Base-by-base conservation (phyloP, 163 green algal genomes). In the Chloromonas sp. region DNA sequence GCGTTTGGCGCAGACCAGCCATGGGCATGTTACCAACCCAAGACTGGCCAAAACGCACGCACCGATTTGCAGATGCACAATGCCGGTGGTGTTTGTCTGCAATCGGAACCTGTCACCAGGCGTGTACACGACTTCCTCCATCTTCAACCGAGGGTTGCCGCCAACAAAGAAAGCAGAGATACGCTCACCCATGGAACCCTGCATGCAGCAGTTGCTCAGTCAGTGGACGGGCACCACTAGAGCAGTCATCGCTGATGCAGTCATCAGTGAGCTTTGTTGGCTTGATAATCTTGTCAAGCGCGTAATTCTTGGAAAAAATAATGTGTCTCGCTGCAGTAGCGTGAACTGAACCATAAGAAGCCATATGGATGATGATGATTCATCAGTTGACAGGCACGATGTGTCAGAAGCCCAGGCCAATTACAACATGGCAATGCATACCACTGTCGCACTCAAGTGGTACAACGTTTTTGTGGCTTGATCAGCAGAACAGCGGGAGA, bases 61-160 rank as follows among this genome's bases (percentile, higher is more conserved):
- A 90, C 88, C 87, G 59, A 95, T 82, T 36, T 93, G 83, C 66
- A 97, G 60, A 83, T 95, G 89, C 58, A 97, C 90, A 0, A 92
- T n/a, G n/a, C 94, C 94, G 5, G 71, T 86, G 1, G 91, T 83
- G 5, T 86, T 79, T 2, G 94, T 97, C 36, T 94, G 88, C 78
- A 97, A 86, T 58, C 94, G 86, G 86, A 95, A 97, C n/a, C 94
- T 78, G 89, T 97, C 94, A 0, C 91, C 93, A 11, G 92, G 89
- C 1, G 84, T 92, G 86, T 94, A 87, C 14, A 95, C 87, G 0
- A 96, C 89, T 81, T 95, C 91, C 82, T 97, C 93, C 60, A 90
- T 77, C 82, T 93, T 92, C 58, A 97, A 87, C 58, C 92, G 88
- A 61, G 93, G 93, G 1, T 85, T 88, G 61, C 93, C 92, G 60